Evolutionary conservation across 2,329 filamentous ascomycete species (phyloP).

Genomic region (Cladobotryum protrusum): DNA sequence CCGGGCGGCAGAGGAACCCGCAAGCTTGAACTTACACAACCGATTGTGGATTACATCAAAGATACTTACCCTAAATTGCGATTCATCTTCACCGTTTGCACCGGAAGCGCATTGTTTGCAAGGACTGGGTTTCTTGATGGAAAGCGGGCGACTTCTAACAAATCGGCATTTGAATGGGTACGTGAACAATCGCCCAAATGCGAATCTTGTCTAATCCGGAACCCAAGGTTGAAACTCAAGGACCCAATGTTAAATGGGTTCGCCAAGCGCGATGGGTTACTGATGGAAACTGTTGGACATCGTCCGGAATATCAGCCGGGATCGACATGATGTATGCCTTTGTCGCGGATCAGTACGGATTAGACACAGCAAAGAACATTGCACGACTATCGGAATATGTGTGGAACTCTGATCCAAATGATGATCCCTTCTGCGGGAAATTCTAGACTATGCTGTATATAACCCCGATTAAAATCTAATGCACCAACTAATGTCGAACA

Average conservation of each 20-base stretch:
- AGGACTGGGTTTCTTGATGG: conserved; percentile 51
- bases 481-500: too few relatives aligned
- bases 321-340: conserved; percentile 34
- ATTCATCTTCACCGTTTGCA: conserved; percentile 57
- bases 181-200: conserved; percentile 10
- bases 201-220: neutral
- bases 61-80: conserved; percentile 35
- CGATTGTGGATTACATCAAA: conserved; percentile 36
- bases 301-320: conserved; percentile 47
- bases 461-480: too few relatives aligned
- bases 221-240: too few relatives aligned
- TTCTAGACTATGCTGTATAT: too few relatives aligned
- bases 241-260: conserved; percentile 46
- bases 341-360: conserved; percentile 38
- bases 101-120: conserved; percentile 49
- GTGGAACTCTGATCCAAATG: conserved; percentile 40
- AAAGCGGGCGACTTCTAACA: conserved; percentile 55
- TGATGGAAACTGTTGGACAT: conserved; percentile 57
- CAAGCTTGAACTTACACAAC: conserved; percentile 15
- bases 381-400: conserved; percentile 53
- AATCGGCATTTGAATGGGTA: conserved; percentile 41
- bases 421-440: conserved; percentile 45
- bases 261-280: conserved; percentile 52
- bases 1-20: conserved; percentile 32
- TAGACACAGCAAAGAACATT: conserved; percentile 40